These are phyloP conservation scores for Erodium moschatum DNA, from an alignment of 441 rosid species.

Conservation along the genomic window DNA sequence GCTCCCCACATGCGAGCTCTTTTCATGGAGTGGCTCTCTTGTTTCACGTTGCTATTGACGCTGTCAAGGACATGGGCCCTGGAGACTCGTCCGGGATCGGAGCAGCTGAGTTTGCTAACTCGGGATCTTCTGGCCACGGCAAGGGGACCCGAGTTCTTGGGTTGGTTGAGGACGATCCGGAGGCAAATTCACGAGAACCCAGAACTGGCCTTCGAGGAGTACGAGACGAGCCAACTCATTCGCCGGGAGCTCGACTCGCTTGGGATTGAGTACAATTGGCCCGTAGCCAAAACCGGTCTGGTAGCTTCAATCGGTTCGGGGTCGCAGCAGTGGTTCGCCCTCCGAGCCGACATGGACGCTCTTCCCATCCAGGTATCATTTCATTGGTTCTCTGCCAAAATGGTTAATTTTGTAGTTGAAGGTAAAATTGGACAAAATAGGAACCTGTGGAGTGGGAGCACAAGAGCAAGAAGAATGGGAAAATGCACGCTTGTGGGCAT, in stretches of 20 bases:
- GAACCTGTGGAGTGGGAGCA: constrained; percentile 39
- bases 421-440: constrained; percentile 13
- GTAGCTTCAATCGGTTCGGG: constrained; percentile 22
- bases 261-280: constrained; percentile 24
- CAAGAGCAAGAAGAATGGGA: constrained; percentile 35
- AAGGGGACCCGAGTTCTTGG: constrained; percentile 21
- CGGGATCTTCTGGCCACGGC: constrained; percentile 20
- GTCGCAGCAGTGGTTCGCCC: constrained; percentile 22
- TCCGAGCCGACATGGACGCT: constrained; percentile 28
- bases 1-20: not conserved
- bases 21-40: not conserved
- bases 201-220: constrained; percentile 21
- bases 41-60: not conserved
- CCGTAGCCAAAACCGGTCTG: constrained; percentile 23
- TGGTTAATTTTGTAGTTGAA: too few species aligned
- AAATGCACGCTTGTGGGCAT: constrained; percentile 54
- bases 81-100: not conserved
- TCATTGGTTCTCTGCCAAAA: not conserved
- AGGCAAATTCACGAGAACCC: constrained; percentile 25
- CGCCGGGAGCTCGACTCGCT: constrained; percentile 20
- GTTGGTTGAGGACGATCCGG: constrained; percentile 20
- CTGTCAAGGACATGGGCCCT: not conserved
- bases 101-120: constrained; percentile 10
- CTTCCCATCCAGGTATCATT: constrained; percentile 20
- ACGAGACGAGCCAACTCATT: constrained; percentile 18